Evolutionary conservation across 139 green algal species (phyloP), one percentile per base, ranked within the genome.

Genomic region (Coelastrella sp.): DNA sequence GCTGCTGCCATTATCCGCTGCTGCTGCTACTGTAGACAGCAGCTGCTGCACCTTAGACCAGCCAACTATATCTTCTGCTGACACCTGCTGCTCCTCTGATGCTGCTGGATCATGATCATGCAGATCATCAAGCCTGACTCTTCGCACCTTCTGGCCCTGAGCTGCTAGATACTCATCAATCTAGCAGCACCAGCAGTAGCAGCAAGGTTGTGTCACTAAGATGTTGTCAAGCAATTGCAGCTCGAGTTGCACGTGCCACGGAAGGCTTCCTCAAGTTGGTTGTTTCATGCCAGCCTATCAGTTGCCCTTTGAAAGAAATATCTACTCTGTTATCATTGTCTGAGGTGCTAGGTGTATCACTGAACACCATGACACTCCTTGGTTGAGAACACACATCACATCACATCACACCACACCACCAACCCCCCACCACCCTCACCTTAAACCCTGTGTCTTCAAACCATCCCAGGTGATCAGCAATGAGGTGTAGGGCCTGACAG

Each of bases 401-500:
- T n/a, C n/a, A n/a, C n/a, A n/a, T n/a, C n/a, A n/a, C n/a, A n/a
- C n/a, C n/a, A n/a, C n/a, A n/a, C n/a, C n/a, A n/a, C n/a, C n/a
- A n/a, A n/a, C n/a, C n/a, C n/a, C n/a, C n/a, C n/a, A n/a, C n/a
- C n/a, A 50, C n/a, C 34, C 79, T 23, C 38, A 74, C 51, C 67
- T 81, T 82, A 30, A 81, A 66, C 4, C 43, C 71, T 48, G 84
- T 73, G 57, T 91, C 73, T 2, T 79, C 87, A 81, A 93, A 93
- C 89, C 89, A 93, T n/a, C 89, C 85, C 13, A 93, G 80, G 79
- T 90, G 82, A 64, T 93, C 89, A 23, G 86, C 80, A 32, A 87
- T 57, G 41, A 84, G 35, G 69, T 81, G 62, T 17, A 63, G 48
- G 11, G 59, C 48, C 73, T 90, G 23, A 83, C 89, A 93, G 41